Evolutionary conservation across 2,329 filamentous ascomycete genomes (phyloP).

Genomic region (Neopestalotiopsis clavispora): DNA sequence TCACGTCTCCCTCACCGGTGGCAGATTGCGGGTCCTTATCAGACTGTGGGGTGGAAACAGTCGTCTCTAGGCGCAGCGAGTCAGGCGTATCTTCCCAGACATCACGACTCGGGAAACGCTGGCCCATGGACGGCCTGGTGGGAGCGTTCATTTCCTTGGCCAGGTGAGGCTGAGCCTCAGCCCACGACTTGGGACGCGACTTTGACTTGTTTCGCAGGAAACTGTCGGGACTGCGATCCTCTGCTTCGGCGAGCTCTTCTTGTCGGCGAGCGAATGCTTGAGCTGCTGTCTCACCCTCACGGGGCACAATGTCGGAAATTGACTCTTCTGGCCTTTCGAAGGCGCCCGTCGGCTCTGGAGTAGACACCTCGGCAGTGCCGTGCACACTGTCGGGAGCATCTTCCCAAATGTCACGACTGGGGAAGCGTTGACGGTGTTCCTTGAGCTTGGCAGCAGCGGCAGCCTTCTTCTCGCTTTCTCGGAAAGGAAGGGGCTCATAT

Average conservation of each 20-base stretch:
- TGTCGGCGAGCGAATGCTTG: conserved; percentile 70
- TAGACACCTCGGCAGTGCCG: conserved; percentile 80
- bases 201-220: conserved; percentile 58
- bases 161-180: conserved; percentile 53
- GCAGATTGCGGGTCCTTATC: conserved; percentile 47
- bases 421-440: conserved; percentile 74
- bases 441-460: conserved; percentile 50
- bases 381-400: conserved; percentile 88
- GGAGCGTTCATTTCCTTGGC: conserved; percentile 45
- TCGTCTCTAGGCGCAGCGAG: conserved; percentile 79
- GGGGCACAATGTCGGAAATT: conserved; percentile 38
- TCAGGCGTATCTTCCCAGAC: conserved; percentile 95
- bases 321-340: conserved; percentile 43
- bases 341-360: conserved; percentile 67
- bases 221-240: conserved; percentile 51
- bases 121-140: conserved; percentile 60
- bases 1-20: conserved; percentile 34
- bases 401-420: conserved; percentile 96
- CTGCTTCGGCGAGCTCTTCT: conserved; percentile 67
- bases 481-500: conserved; percentile 93
- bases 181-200: conserved; percentile 54
- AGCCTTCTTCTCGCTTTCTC: conserved; percentile 59
- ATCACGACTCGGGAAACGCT: conserved; percentile 88
- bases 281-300: conserved; percentile 59
- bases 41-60: conserved; percentile 60